Evolutionary conservation across 805 yeast species (phyloP), one percentile per base, ranked within the genome.

Genomic region (Hermanozyma aechmeae): DNA sequence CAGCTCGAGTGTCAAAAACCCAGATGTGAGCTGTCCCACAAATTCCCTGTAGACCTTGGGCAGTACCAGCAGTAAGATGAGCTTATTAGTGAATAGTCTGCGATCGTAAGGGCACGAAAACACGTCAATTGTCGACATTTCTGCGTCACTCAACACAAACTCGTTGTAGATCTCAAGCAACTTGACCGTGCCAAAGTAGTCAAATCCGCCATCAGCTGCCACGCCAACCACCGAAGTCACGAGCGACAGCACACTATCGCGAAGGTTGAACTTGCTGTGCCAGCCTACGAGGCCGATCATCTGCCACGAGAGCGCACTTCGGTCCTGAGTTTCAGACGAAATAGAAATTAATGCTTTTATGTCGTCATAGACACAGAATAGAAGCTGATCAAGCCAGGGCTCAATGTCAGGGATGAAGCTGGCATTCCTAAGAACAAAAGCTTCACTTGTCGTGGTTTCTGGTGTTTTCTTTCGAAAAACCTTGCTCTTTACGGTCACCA

Each of bases 321-420:
- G 77, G 29, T 57, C 45, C 15, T 42, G 54, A 20, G 48, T 50
- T 17, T 35, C 41, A 2, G 48, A 32, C 4, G 48, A 31, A 2
- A 53, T 41, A 11, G 45, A 37, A 43, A 56, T 49, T 28, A 58
- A 46, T 16, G 54, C 27, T 33, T 39, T 23, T 41, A 46, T 53
- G 41, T 79, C 86, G 35, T 80, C 87, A 46, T 76, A 82, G 17
- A 83, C 54, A 2, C 76, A 65, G 53, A 79, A 57, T 47, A 83
- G 79, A 28, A 83, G 56, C 43, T 77, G 77, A 39, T 83, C 94
- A 17, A 84, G 59, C 87, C 95, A 81, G 31, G 74, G 61, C 46
- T 79, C 89, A 50, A n/a, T n/a, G n/a, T n/a, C n/a, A n/a, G n/a
- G n/a, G n/a, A n/a, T n/a, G n/a, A n/a, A n/a, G n/a, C n/a, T n/a